Evolutionary conservation across 768 basidiomycete species (phyloP).

Genomic region (Suillus ampliporus): DNA sequence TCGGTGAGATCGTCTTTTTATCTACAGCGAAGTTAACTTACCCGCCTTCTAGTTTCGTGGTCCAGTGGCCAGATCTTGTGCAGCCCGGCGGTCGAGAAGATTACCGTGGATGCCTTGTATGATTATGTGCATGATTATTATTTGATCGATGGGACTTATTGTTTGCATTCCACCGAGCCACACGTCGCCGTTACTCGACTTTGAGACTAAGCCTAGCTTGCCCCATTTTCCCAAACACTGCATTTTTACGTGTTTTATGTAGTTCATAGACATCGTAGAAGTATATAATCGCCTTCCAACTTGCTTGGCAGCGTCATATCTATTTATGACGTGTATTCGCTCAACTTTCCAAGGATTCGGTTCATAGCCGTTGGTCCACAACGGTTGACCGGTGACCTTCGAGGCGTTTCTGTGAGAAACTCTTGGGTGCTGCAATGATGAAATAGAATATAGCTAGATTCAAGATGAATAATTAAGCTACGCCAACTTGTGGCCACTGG

Average conservation of each 20-base stretch:
- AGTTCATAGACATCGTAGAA: too few species aligned
- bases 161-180: neutral
- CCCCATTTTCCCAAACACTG: neutral
- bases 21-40: conserved; percentile 55
- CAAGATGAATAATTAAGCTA: conserved; percentile 8
- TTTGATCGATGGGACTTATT: neutral
- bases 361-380: neutral
- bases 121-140: conserved; percentile 22
- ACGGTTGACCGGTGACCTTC: neutral
- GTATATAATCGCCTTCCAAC: neutral
- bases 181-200: neutral
- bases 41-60: conserved; percentile 66
- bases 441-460: neutral
- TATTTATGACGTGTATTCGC: too few species aligned
- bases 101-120: conserved; percentile 72
- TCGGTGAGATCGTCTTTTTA: conserved; percentile 67
- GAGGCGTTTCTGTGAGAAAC: neutral
- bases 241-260: too few species aligned
- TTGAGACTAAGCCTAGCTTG: neutral
- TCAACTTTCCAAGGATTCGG: neutral
- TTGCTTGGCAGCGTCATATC: conserved; percentile 1
- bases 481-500: neutral
- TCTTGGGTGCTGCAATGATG: neutral
- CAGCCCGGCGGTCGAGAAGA: conserved; percentile 49
- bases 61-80: conserved; percentile 83